A percentile compares a stretch with the other conserved stretches of the same genome.
Conservation (phyloP, 2,329 filamentous ascomycete species). For the Fusarium coicis region DNA sequence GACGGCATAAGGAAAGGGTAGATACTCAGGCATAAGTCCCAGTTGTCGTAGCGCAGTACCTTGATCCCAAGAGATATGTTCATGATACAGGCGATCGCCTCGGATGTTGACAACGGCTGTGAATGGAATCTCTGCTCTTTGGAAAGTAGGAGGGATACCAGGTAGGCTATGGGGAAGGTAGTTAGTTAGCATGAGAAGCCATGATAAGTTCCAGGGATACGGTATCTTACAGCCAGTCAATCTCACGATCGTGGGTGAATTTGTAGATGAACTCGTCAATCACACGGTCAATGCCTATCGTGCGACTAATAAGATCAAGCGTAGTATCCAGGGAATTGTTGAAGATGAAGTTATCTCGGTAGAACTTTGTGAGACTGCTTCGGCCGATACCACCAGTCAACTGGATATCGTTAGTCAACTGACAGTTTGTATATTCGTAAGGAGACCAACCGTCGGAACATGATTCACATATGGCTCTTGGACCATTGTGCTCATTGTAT, state of each 20-base stretch:
- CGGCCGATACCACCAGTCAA: constrained; percentile 77
- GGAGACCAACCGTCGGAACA: constrained; percentile 68
- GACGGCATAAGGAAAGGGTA: constrained; percentile 69
- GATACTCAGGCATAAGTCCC: constrained; percentile 66
- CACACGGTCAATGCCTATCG: constrained; percentile 76
- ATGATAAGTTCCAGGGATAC: fast-evolving
- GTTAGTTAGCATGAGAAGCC: background rate
- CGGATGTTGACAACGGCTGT: constrained; percentile 72
- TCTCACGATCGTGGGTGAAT: constrained; percentile 68
- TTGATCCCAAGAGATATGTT: constrained; percentile 77
- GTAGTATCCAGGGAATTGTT: constrained; percentile 74
- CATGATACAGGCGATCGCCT: constrained; percentile 71
- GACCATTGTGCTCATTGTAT: constrained; percentile 84
- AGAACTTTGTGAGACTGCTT: constrained; percentile 71
- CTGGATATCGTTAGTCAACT: constrained; percentile 33
- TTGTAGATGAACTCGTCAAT: constrained; percentile 76
- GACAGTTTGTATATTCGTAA: fast-evolving
- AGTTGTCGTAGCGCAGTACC: constrained; percentile 69
- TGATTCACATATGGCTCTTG: constrained; percentile 83
- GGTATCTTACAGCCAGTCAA: constrained; percentile 73
- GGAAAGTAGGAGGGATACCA: constrained; percentile 65
- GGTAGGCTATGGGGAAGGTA: constrained; percentile 51
- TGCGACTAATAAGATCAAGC: constrained; percentile 76
- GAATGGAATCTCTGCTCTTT: constrained; percentile 66
- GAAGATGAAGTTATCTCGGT: constrained; percentile 79